A percentile compares a stretch with the other conserved stretches of the same genome.
These are phyloP conservation scores for Starmerella stellata DNA, from an alignment of 805 yeast species.

Conservation along the genomic window DNA sequence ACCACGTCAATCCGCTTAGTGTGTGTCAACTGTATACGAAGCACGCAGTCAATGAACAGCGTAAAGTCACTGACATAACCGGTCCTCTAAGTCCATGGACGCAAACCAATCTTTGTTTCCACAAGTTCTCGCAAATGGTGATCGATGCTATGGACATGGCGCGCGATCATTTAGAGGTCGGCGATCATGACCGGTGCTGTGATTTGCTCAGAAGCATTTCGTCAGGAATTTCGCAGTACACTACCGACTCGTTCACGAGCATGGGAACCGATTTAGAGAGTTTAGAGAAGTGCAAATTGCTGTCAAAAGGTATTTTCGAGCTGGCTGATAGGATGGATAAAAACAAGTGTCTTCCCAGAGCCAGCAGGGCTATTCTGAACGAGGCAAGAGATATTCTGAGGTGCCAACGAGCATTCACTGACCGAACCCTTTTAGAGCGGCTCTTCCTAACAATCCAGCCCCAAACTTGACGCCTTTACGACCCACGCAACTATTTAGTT, in stretches of 20 bases:
- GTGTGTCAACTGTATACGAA: not conserved
- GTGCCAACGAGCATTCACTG: not conserved
- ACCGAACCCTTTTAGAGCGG: not conserved
- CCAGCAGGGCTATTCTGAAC: not conserved
- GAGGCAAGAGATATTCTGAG: not conserved
- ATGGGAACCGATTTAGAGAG: not conserved
- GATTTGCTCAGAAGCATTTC: not conserved
- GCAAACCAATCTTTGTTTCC: not conserved
- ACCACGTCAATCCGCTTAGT: not conserved
- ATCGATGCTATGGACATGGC: not conserved
- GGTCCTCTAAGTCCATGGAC: not conserved
- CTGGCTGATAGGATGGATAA: not conserved
- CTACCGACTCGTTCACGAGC: not conserved
- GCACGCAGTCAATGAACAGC: not conserved
- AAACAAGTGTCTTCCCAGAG: not conserved
- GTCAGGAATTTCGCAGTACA: not conserved
- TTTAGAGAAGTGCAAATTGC: not conserved
- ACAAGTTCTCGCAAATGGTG: not conserved
- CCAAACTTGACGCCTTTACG: not conserved
- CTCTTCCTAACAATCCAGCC: not conserved
- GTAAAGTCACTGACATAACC: not conserved
- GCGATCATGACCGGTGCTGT: not conserved
- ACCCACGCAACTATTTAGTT: too few species aligned
- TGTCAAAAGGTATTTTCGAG: not conserved
- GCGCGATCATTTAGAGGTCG: not conserved